phyloP scores from a whole-genome alignment of 2,329 filamentous ascomycete species.

The Diaporthe longicolla region DNA sequence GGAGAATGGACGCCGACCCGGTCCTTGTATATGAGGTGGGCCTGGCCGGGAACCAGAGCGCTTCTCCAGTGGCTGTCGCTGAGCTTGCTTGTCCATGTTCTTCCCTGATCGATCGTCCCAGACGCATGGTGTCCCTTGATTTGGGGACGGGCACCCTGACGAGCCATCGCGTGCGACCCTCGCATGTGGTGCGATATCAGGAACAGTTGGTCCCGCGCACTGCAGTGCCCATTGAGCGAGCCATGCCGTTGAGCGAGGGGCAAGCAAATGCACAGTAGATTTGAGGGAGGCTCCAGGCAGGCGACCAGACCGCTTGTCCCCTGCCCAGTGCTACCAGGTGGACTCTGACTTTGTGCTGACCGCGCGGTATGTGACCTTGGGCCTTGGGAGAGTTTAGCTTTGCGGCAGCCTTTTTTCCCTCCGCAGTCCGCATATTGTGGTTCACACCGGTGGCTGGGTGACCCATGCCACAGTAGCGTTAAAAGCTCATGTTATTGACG shows the following conservation, averaged over 20 bases:
- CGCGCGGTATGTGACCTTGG: conserved; percentile 32
- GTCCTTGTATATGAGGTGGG: conserved; percentile 24
- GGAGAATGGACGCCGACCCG: not conserved
- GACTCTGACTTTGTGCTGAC: conserved; percentile 31
- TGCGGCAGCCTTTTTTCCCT: conserved; percentile 29
- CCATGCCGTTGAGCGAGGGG: not conserved
- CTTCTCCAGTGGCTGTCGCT: not conserved
- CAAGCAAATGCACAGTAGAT: not conserved
- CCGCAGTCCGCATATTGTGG: conserved; percentile 20
- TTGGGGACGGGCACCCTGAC: conserved; percentile 8
- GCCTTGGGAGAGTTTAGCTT: conserved; percentile 12
- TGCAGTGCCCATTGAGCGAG: not conserved
- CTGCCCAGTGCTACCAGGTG: conserved; percentile 1
- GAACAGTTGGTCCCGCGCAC: conserved; percentile 1
- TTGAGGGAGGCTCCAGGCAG: conserved; percentile 17
- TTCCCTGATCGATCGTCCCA: conserved; percentile 11
- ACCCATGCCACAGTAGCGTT: conserved; percentile 33
- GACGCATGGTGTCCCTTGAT: conserved; percentile 21
- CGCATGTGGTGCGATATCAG: conserved; percentile 26
- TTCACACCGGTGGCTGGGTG: conserved; percentile 16
- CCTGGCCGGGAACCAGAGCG: not conserved
- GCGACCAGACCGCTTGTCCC: conserved; percentile 23
- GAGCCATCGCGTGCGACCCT: conserved; percentile 29
- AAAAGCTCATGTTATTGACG: conserved; percentile 20
- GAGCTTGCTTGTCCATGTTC: conserved; percentile 1